Evolutionary conservation across 805 yeast species (phyloP), one percentile per base, ranked within the genome.

Genomic region (Ogataea neopini): DNA sequence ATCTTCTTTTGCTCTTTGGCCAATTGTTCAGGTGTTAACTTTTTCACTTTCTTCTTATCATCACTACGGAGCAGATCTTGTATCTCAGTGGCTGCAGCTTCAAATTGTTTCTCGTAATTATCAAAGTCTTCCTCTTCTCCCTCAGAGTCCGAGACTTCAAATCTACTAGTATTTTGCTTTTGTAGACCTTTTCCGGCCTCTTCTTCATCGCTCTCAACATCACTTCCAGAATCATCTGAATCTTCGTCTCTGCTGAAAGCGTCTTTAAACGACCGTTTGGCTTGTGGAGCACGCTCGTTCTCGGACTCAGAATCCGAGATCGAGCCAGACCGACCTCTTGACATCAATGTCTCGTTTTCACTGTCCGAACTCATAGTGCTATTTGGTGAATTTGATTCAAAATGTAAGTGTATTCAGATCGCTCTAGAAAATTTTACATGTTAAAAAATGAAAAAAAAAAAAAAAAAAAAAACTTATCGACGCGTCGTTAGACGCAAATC

Each of bases 11-110:
- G 75, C 50, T 77, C 79, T 61, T 80, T 69, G 5, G 63, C 77
- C n/a, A 82, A 64, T 52, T 80, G 79, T 39, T 76, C 76, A 6
- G 83, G 75, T 6, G 83, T 75, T 26, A 84, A 69, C 53, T 73
- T 77, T 55, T 83, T 81, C 33, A 83, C 69, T 54, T 79, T 76
- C 40, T 70, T 70, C 23, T 49, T 68, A 61, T 54, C 47, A 35
- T 39, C 49, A 18, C 50, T 54, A 11, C 33, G 34, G 14, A 49
- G 47, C 20, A 54, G 44, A 14, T 57, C 54, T 17, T 61, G 57
- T n/a, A 56, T 48, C 22, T 51, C 57, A 30, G 47, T 49, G 13
- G 51, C 54, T 19, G 56, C 61, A 25, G 59, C 58, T 13, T 49
- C 53, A 9, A 50, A 40, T 28, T 41, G 9, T 47, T 52, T 19